A percentile compares a stretch with the other conserved stretches of the same genome.
Conservation (phyloP, 2,329 filamentous ascomycete genomes). For the Pseudogymnoascus sp. region DNA sequence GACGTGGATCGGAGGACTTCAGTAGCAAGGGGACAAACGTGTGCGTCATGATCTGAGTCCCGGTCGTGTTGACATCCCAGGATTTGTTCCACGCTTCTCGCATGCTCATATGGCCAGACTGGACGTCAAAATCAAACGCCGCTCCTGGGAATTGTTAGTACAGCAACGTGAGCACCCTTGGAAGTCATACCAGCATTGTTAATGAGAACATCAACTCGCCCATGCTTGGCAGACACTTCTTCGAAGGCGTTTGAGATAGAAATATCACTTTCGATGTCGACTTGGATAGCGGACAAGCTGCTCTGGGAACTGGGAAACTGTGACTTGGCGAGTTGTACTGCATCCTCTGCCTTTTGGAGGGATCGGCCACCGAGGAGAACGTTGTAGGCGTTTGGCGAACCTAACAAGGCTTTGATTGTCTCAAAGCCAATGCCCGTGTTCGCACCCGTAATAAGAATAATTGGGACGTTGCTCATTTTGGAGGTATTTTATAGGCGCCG, state of each 20-base stretch:
- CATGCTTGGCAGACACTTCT: constrained; percentile 23
- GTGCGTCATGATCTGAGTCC: constrained; percentile 33
- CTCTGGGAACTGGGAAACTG: constrained; percentile 29
- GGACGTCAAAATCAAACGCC: constrained; percentile 28
- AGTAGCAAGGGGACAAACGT: constrained; percentile 36
- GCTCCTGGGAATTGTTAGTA: constrained; percentile 14
- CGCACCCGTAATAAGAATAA: constrained; percentile 34
- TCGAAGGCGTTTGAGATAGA: constrained; percentile 28
- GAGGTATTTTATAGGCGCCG: neutral
- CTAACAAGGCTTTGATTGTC: constrained; percentile 24
- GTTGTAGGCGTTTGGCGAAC: constrained; percentile 18
- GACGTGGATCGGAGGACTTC: constrained; percentile 36
- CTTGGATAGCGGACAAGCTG: constrained; percentile 21
- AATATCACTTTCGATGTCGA: constrained; percentile 29
- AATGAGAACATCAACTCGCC: constrained; percentile 29
- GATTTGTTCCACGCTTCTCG: constrained; percentile 36
- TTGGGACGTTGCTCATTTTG: constrained; percentile 9
- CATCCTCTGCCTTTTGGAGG: constrained; percentile 35
- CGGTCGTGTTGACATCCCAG: constrained; percentile 38
- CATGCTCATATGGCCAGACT: constrained; percentile 23
- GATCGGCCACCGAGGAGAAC: constrained; percentile 39
- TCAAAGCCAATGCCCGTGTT: constrained; percentile 38
- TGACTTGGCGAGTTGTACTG: constrained; percentile 28
- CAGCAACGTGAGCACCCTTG: neutral
- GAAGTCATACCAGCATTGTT: constrained; percentile 27